These are phyloP conservation scores for Kalmusia sp. DNA, from an alignment of 2,329 filamentous ascomycete genomes.

Conservation along the genomic window DNA sequence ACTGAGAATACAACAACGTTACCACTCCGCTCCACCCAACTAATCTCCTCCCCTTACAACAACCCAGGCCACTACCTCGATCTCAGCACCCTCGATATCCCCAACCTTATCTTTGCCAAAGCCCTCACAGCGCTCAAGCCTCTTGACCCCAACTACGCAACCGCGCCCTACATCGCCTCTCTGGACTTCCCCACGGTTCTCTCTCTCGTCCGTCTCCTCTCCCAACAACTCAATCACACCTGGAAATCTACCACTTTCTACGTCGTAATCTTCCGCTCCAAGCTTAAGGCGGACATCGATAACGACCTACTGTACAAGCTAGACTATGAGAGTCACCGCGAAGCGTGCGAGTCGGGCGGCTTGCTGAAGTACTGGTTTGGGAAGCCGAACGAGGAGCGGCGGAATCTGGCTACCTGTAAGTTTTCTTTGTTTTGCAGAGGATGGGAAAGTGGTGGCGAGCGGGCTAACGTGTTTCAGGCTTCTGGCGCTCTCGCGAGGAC, in stretches of 20 bases:
- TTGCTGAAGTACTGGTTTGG: constrained; percentile 96
- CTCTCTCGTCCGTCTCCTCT: constrained; percentile 62
- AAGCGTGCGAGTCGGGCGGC: constrained; percentile 80
- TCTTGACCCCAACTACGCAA: constrained; percentile 75
- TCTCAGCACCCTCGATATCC: constrained; percentile 68
- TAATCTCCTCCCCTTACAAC: constrained; percentile 80
- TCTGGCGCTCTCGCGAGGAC: constrained; percentile 67
- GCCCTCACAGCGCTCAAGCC: constrained; percentile 71
- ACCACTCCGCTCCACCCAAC: constrained; percentile 39
- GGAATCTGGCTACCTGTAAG: constrained; percentile 79
- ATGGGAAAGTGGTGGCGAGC: background rate
- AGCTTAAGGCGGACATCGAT: constrained; percentile 71
- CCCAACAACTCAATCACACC: constrained; percentile 48
- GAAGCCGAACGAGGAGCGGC: constrained; percentile 69
- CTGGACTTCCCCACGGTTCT: constrained; percentile 80
- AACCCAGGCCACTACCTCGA: constrained; percentile 75
- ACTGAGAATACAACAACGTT: background rate
- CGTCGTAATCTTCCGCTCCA: constrained; percentile 83
- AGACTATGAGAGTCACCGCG: constrained; percentile 79
- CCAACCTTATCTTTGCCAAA: constrained; percentile 73
- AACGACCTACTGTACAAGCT: constrained; percentile 72
- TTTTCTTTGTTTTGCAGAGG: constrained; percentile 16
- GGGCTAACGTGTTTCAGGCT: constrained; percentile 57
- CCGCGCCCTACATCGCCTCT: constrained; percentile 71
- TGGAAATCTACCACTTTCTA: constrained; percentile 77